Base-by-base conservation (phyloP, 1,284 basidiomycete species). In the Meira miltonrushii region DNA sequence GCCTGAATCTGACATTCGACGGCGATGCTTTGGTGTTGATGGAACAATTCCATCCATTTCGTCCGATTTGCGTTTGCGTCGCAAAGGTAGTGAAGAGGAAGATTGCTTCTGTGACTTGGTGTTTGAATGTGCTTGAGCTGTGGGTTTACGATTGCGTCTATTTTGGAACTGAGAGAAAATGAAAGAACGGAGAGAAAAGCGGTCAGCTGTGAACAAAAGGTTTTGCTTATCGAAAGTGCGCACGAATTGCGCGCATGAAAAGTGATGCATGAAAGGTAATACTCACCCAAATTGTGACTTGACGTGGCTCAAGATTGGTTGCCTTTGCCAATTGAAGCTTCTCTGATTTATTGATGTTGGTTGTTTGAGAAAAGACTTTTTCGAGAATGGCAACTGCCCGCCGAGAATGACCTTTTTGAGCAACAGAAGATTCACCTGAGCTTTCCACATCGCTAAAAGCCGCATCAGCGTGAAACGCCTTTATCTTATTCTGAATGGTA, bases 251-350 rank as follows among this genome's bases (percentile, higher is more conserved):
- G 13, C 17, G 28, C 21, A 8, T 39, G 49, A 11, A 52, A 33
- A n/a, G 15, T 9, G 25, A 52, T 15, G 49, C 33, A 39, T 13
- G 38, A 37, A 25, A 44, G 3, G 38, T 33, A 37, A 38, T 44
- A 74, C 74, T 67, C 58, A 76, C 74, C 75, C 74, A 77, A 41
- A 77, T 71, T 19, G 72, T 74, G 1, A 77, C 75, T 58, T 75
- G 73, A 23, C 71, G 66, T 15, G 75, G 75, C 54, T 67, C 52
- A 12, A 77, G 68, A 12, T 71, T 72, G 25, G 71, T 74, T 9
- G 63, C 64, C 37, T 72, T 59, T 13, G 75, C 69, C 9, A 77
- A 60, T 52, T 59, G 66, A 50, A 64, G 62, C 44, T 75, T 77
- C 48, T 77, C 75, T 12, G 75, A 71, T 58, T 66, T 71, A 6